Evolutionary conservation across 1,284 basidiomycete species (phyloP), one percentile per base, ranked within the genome.

Genomic region (Heterobasidion irregulare): DNA sequence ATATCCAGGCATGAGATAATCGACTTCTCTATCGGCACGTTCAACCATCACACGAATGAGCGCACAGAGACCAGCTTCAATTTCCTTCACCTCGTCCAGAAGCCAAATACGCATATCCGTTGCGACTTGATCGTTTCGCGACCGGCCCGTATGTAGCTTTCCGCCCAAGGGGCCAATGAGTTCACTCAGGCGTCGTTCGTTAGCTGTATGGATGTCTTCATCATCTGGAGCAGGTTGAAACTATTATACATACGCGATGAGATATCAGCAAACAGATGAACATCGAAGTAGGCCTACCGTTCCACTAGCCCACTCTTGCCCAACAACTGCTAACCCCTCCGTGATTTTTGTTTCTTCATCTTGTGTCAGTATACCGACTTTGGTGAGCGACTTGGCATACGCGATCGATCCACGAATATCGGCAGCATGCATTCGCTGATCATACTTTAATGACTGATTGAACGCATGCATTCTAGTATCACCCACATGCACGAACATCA

Each of bases 171-270:
- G 77, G 0, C 96, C 96, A 57, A 99, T 93, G 57, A 98, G 74
- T 74, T 99, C 96, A 61, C 86, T 92, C 62, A 99, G 72, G 35
- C 96, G 82, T 54, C 97, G 87, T 71, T 99, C 96, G 67, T 99
- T 99, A 56, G 97, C 97, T n/a, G 96, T 99, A 70, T 99, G 96
- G 58, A 99, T 98, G 67, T 99, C 96, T 67, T 99, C 96, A 67
- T 99, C 96, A 63, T 96, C 94, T 13, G 83, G 75, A 58, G 85
- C 75, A 47, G 84, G 72, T 58, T 74, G 66, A 66, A 97, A 96
- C 84, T 92, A 62, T 33, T 47, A 5, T 6, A 34, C 18, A 36
- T 15, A 38, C 51, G 12, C n/a, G 53, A 49, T 10, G 50, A 45
- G 43, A 35, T 10, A 12, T 13, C 32, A 34, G 8, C 49, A 19